These are phyloP conservation scores for Fusarium humuli DNA, from an alignment of 2,329 filamentous ascomycete species.

Conservation along the genomic window DNA sequence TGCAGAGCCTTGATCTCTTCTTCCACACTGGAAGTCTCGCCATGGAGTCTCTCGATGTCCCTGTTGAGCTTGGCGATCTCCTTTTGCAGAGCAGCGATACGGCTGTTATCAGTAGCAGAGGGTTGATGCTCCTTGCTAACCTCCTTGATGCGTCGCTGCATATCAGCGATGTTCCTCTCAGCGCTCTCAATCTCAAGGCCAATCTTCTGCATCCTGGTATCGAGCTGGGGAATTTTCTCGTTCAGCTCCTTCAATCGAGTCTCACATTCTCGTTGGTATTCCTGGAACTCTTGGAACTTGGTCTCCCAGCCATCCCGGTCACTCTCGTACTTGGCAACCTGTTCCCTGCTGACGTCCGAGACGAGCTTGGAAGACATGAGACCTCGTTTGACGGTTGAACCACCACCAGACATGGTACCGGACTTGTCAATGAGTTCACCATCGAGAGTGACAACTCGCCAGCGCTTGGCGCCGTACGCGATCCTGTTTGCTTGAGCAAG, in stretches of 20 bases:
- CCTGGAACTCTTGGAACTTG: constrained; percentile 85
- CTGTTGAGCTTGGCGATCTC: constrained; percentile 79
- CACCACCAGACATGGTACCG: constrained; percentile 98
- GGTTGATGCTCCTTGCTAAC: constrained; percentile 83
- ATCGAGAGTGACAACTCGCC: constrained; percentile 95
- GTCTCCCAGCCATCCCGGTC: constrained; percentile 88
- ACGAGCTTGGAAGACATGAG: constrained; percentile 97
- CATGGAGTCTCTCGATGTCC: constrained; percentile 82
- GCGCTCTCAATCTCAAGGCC: constrained; percentile 88
- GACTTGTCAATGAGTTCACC: constrained; percentile 98
- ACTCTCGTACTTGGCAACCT: constrained; percentile 86
- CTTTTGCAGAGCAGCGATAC: constrained; percentile 78
- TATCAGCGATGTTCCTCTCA: constrained; percentile 84
- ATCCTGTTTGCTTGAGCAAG: constrained; percentile 97
- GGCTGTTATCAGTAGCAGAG: constrained; percentile 81
- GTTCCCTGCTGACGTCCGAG: constrained; percentile 87
- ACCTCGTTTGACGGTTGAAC: constrained; percentile 87
- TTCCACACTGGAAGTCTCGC: constrained; percentile 90
- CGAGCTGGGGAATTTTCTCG: constrained; percentile 82
- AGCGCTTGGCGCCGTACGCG: constrained; percentile 91
- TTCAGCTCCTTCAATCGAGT: constrained; percentile 76
- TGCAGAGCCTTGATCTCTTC: constrained; percentile 92
- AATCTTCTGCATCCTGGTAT: constrained; percentile 93
- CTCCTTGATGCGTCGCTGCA: constrained; percentile 87
- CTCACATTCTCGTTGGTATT: constrained; percentile 85